Evolutionary conservation across 176 grass and related monocot genomes (phyloP).

Genomic region (Eremochloa ophiuroides): DNA sequence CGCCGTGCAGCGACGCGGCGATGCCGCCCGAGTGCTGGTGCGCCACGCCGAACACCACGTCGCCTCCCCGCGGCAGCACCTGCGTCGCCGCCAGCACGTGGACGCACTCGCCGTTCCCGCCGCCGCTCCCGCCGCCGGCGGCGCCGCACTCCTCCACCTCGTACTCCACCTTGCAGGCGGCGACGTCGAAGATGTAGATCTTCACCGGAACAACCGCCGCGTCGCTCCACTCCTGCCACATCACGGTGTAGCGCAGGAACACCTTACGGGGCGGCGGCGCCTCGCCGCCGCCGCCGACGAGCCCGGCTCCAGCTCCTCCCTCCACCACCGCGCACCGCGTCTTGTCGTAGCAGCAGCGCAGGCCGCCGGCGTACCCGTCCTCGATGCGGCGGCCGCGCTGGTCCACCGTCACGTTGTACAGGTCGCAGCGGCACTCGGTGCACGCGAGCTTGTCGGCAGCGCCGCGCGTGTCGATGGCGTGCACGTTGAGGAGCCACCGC

Average conservation of each 20-base stretch:
- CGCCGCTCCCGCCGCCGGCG: neutral
- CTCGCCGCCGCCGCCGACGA: neutral
- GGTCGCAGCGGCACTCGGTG: conserved; percentile 78
- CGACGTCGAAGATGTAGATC: neutral
- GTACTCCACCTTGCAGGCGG: conserved; percentile 45
- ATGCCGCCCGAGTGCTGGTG: conserved; percentile 82
- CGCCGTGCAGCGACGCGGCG: conserved; percentile 50
- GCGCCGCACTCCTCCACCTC: conserved; percentile 55
- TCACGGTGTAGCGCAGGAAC: conserved; percentile 69
- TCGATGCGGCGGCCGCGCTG: conserved; percentile 38
- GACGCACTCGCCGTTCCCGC: conserved; percentile 22
- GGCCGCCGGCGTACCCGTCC: conserved; percentile 42
- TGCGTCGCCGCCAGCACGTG: conserved; percentile 42
- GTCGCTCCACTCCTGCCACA: conserved; percentile 66
- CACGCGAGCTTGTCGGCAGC: conserved; percentile 51
- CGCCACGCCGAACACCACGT: conserved; percentile 67
- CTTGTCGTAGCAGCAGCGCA: conserved; percentile 70
- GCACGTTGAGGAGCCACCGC: conserved; percentile 67
- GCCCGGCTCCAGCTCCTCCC: conserved; percentile 31
- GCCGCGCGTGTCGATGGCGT: conserved; percentile 75
- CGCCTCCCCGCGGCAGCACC: conserved; percentile 58
- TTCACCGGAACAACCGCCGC: neutral
- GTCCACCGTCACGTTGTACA: conserved; percentile 70
- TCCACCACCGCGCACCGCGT: conserved; percentile 46
- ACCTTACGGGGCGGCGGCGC: conserved; percentile 40